phyloP scores from a whole-genome alignment of 2,329 filamentous ascomycete species.

The Colletotrichum gloeosporioides region DNA sequence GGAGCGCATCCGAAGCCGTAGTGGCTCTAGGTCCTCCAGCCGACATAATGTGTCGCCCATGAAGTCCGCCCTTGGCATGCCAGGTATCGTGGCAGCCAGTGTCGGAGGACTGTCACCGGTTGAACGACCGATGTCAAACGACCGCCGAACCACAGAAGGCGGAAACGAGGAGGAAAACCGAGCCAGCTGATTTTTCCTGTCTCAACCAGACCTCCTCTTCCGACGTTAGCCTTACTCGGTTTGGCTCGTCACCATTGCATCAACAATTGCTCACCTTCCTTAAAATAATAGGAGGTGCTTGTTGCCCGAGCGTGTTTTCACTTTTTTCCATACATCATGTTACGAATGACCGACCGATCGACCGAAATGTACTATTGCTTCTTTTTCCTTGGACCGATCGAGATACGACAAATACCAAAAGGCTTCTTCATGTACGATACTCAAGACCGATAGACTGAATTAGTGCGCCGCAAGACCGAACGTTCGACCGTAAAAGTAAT shows the following conservation, averaged over 20 bases:
- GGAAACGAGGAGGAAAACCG: neutral
- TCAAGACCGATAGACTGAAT: neutral
- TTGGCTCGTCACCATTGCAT: neutral
- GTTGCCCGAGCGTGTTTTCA: neutral
- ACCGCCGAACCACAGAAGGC: neutral
- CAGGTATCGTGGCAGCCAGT: conserved; percentile 25
- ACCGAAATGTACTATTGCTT: neutral
- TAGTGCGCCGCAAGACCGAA: neutral
- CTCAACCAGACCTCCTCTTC: neutral
- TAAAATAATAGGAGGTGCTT: neutral
- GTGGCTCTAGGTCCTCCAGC: conserved; percentile 22
- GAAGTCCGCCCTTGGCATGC: conserved; percentile 24
- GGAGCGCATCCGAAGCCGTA: conserved; percentile 19
- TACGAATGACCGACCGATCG: neutral
- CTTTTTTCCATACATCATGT: neutral
- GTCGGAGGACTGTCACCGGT: conserved; percentile 23
- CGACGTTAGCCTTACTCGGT: neutral
- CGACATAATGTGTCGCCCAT: conserved; percentile 21
- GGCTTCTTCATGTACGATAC: conserved; percentile 7
- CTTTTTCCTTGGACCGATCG: neutral
- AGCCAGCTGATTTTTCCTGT: neutral
- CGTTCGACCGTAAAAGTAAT: neutral
- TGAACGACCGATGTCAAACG: conserved; percentile 1
- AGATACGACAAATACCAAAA: neutral
- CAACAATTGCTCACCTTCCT: neutral